phyloP scores from a whole-genome alignment of 2,329 filamentous ascomycete species.

The Neofusicoccum sp. region DNA sequence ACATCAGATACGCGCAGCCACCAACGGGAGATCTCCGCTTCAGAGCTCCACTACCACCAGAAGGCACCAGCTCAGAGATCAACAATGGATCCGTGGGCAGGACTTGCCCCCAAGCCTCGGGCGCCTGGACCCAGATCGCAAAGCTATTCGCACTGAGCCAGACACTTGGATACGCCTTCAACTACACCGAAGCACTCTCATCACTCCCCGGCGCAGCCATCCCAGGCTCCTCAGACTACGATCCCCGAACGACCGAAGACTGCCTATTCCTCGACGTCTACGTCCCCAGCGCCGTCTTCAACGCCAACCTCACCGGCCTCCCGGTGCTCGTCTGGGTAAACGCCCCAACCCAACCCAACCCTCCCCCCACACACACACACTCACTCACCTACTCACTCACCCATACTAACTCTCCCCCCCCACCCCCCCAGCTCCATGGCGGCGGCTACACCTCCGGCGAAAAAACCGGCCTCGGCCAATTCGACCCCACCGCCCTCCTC shows the following conservation, averaged over 20 bases:
- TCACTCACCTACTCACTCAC: too few relatives aligned
- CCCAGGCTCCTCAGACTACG: not conserved
- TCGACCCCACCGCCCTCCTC: slow-evolving; percentile 40
- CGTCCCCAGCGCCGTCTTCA: slow-evolving; percentile 34
- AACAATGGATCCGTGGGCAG: slow-evolving; percentile 42
- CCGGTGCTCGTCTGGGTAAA: slow-evolving; percentile 46
- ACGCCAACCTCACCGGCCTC: slow-evolving; percentile 29
- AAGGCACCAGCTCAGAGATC: slow-evolving; percentile 43
- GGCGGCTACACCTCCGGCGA: slow-evolving; percentile 45
- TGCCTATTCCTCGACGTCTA: slow-evolving; percentile 43
- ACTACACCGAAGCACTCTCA: slow-evolving; percentile 32
- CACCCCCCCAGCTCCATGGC: too few relatives aligned
- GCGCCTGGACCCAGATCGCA: not conserved
- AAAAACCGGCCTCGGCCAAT: slow-evolving; percentile 34
- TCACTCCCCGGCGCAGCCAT: not conserved
- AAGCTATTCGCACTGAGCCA: not conserved
- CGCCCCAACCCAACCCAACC: slow-evolving; percentile 30
- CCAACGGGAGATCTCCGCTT: slow-evolving; percentile 54
- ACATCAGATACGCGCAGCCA: slow-evolving; percentile 58
- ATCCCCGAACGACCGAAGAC: slow-evolving; percentile 28
- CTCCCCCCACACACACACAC: slow-evolving; percentile 34
- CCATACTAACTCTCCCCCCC: slow-evolving; percentile 5
- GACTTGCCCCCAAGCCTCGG: not conserved
- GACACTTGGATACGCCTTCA: not conserved
- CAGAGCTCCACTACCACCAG: slow-evolving; percentile 45